Percentiles rank a stretch among this genome's conserved stretches.
phyloP scores from a whole-genome alignment of 1,284 basidiomycete genomes.

The Cryptococcus sp. region DNA sequence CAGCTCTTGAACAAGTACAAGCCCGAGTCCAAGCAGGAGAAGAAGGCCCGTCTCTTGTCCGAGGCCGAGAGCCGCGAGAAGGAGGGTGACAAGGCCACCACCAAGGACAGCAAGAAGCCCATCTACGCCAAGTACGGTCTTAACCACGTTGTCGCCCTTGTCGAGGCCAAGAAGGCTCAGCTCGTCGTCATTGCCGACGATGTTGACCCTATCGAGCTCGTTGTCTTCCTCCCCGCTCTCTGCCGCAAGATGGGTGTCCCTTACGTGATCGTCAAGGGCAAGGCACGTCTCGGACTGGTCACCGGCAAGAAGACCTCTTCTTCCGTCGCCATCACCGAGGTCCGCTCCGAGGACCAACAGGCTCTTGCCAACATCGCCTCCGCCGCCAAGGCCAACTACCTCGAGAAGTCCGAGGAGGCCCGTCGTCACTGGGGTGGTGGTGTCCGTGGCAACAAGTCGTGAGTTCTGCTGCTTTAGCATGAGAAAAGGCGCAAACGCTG shows the following conservation, averaged over 20 bases:
- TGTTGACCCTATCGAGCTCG: constrained; percentile 97
- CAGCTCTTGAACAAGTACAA: constrained; percentile 93
- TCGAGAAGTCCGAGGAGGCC: constrained; percentile 93
- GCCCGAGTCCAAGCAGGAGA: constrained; percentile 80
- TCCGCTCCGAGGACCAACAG: constrained; percentile 89
- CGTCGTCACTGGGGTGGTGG: constrained; percentile 96
- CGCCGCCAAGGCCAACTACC: constrained; percentile 97
- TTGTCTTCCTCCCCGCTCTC: constrained; percentile 95
- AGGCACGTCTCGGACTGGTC: constrained; percentile 81
- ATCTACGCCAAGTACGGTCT: constrained; percentile 95
- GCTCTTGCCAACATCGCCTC: constrained; percentile 90
- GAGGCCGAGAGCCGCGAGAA: constrained; percentile 68
- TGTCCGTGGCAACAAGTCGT: constrained; percentile 84
- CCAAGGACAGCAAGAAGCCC: constrained; percentile 83
- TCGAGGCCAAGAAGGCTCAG: constrained; percentile 96
- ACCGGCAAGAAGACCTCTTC: constrained; percentile 89
- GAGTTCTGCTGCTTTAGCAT: not conserved
- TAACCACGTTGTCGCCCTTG: constrained; percentile 92
- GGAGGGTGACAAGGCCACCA: constrained; percentile 51
- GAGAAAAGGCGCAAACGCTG: not conserved
- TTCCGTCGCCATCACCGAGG: constrained; percentile 87
- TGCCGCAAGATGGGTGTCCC: constrained; percentile 97
- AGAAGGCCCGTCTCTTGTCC: constrained; percentile 91
- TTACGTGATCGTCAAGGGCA: constrained; percentile 98
- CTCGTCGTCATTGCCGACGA: constrained; percentile 97